A percentile compares a stretch with the other conserved stretches of the same genome.
Evolutionary conservation across 2,329 filamentous ascomycete genomes (phyloP).

Genomic region (Lasiodiplodia sp.): DNA sequence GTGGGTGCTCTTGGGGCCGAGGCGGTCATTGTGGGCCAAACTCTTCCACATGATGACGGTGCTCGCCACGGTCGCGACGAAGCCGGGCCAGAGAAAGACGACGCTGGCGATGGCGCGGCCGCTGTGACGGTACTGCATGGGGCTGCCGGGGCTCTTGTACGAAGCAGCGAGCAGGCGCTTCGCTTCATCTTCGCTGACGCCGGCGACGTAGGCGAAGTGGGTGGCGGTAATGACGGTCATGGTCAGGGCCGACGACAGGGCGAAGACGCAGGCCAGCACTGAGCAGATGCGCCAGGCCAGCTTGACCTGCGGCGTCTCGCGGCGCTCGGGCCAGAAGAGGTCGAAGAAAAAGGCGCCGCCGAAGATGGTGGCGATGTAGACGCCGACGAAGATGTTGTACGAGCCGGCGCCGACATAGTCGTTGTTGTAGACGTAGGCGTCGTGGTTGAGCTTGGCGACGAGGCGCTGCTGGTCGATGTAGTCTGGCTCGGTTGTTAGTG

Average conservation of each 20-base stretch:
- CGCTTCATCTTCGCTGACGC: constrained; percentile 44
- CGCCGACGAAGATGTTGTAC: constrained; percentile 66
- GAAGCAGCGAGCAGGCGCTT: constrained; percentile 39
- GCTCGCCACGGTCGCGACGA: constrained; percentile 52
- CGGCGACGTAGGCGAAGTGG: constrained; percentile 51
- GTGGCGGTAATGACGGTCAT: constrained; percentile 61
- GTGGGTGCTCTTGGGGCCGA: constrained; percentile 50
- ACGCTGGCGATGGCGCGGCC: constrained; percentile 59
- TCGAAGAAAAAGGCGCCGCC: constrained; percentile 68
- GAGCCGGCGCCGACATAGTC: constrained; percentile 63
- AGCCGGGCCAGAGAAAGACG: constrained; percentile 62
- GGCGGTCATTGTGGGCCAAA: constrained; percentile 48
- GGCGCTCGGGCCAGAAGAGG: constrained; percentile 65
- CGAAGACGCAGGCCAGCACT: constrained; percentile 56
- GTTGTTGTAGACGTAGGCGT: constrained; percentile 60
- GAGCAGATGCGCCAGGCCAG: constrained; percentile 63
- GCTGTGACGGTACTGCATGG: constrained; percentile 58
- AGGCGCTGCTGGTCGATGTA: constrained; percentile 63
- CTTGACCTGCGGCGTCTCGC: constrained; percentile 57
- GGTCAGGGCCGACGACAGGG: constrained; percentile 57
- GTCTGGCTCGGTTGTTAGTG: constrained; percentile 45
- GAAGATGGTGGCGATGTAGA: constrained; percentile 65
- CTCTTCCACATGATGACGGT: constrained; percentile 49
- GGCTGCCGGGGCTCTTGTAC: constrained; percentile 41
- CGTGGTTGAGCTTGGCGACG: constrained; percentile 50